Conservation (phyloP, 148 eudicot genomes). For the Camellia sinensis region DNA sequence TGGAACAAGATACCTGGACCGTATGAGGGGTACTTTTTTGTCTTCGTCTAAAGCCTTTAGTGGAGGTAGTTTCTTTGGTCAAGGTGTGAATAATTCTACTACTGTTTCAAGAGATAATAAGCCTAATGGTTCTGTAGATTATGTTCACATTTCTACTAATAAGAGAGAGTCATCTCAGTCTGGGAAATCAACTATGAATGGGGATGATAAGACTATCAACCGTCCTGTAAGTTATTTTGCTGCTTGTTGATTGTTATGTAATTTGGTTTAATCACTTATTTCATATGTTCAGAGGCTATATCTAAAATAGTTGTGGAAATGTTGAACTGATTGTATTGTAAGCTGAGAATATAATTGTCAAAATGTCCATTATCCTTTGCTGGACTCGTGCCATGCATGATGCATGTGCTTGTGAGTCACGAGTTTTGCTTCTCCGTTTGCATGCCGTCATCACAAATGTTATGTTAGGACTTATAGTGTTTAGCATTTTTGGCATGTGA, state of each 20-base stretch:
- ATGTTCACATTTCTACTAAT: constrained; percentile 38
- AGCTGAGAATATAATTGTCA: too few relatives aligned
- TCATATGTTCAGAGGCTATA: constrained; percentile 4
- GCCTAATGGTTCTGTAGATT: constrained; percentile 41
- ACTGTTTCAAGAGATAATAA: constrained; percentile 60
- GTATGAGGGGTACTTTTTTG: constrained; percentile 74
- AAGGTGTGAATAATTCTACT: constrained; percentile 37
- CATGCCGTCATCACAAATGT: background rate
- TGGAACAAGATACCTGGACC: constrained; percentile 80
- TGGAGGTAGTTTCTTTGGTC: constrained; percentile 76
- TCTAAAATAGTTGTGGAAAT: background rate
- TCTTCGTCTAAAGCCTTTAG: constrained; percentile 83
- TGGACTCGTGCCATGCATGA: background rate
- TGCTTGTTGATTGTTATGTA: constrained; percentile 9
- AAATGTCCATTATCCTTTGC: background rate
- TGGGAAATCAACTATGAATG: constrained; percentile 39
- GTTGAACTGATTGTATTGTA: background rate
- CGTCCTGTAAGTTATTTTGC: constrained; percentile 51
- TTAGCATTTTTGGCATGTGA: background rate
- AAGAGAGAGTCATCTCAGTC: constrained; percentile 49
- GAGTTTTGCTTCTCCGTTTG: background rate
- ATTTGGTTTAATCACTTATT: background rate
- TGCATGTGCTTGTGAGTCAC: background rate
- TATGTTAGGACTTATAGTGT: background rate
- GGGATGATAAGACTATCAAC: constrained; percentile 44